phyloP scores from a whole-genome alignment of 1,284 basidiomycete genomes.

The Lentinula novae-zelandiae region DNA sequence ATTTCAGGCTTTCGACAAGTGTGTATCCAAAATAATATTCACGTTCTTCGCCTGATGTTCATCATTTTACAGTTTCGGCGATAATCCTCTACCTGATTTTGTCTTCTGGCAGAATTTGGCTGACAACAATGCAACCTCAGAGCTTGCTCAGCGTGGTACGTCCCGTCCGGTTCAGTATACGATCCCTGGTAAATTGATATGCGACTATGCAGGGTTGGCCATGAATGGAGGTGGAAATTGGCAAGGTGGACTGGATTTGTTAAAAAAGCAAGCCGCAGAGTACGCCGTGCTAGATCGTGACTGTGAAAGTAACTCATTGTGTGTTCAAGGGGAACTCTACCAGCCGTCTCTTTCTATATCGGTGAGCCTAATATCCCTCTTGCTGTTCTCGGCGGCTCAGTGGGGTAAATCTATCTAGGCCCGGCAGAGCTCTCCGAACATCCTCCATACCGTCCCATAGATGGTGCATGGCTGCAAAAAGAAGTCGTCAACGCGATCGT shows the following conservation, averaged over 20 bases:
- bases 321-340: conserved; percentile 3
- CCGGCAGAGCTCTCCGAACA: conserved; percentile 12
- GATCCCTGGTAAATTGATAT: neutral
- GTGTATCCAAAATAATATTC: neutral
- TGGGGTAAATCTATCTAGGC: neutral
- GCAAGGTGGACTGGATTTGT: conserved; percentile 11
- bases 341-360: conserved; percentile 10
- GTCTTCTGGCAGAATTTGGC: conserved; percentile 4
- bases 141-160: conserved; percentile 3
- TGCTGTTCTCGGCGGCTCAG: neutral
- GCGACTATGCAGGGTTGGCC: neutral
- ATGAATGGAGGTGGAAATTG: conserved; percentile 13
- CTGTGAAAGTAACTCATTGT: neutral
- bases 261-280: conserved; percentile 11
- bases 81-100: conserved; percentile 8
- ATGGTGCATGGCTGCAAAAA: conserved; percentile 10
- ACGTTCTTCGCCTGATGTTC: neutral
- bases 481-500: conserved; percentile 8
- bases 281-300: neutral
- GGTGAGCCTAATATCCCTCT: neutral
- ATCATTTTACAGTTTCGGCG: neutral
- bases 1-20: conserved; percentile 12
- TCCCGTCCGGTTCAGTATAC: neutral
- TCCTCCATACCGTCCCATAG: conserved; percentile 8
- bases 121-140: conserved; percentile 1